A percentile compares a stretch with the other conserved stretches of the same genome.
These are phyloP conservation scores for Hordeum marinum DNA, from an alignment of 176 grass and related monocot genomes.

Conservation along the genomic window DNA sequence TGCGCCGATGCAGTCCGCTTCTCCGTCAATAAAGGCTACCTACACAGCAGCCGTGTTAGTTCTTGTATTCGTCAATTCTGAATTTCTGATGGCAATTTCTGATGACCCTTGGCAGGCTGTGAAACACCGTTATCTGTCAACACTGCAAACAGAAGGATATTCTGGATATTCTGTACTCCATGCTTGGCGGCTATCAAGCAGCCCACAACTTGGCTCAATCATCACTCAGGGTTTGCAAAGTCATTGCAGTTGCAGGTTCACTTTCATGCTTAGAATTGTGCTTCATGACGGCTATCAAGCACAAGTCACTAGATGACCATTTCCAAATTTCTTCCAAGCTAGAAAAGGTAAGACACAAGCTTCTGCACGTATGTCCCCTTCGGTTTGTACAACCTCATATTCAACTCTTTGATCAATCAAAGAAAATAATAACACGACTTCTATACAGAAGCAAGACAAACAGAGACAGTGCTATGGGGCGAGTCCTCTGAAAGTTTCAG, in stretches of 20 bases:
- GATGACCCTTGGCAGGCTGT: not conserved
- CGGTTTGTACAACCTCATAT: not conserved
- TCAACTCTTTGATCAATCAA: not conserved
- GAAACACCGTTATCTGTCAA: not conserved
- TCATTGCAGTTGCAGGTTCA: not conserved
- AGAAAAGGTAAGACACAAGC: not conserved
- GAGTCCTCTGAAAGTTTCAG: too few relatives aligned
- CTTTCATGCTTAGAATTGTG: not conserved
- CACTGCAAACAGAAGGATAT: not conserved
- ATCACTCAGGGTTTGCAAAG: not conserved
- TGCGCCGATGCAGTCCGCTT: too few relatives aligned
- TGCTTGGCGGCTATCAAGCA: not conserved
- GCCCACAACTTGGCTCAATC: too few relatives aligned
- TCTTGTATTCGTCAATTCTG: too few relatives aligned
- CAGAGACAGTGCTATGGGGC: not conserved
- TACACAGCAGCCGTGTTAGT: accelerated
- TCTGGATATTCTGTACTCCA: not conserved
- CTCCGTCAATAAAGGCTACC: too few relatives aligned
- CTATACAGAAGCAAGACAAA: not conserved
- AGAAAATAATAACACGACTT: not conserved
- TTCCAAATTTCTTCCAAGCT: not conserved
- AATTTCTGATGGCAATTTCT: not conserved
- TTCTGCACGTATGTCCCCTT: too few relatives aligned
- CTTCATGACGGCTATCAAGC: too few relatives aligned
- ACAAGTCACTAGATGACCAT: too few relatives aligned